Conservation (phyloP, 768 basidiomycete species). For the Amanita rubescens region DNA sequence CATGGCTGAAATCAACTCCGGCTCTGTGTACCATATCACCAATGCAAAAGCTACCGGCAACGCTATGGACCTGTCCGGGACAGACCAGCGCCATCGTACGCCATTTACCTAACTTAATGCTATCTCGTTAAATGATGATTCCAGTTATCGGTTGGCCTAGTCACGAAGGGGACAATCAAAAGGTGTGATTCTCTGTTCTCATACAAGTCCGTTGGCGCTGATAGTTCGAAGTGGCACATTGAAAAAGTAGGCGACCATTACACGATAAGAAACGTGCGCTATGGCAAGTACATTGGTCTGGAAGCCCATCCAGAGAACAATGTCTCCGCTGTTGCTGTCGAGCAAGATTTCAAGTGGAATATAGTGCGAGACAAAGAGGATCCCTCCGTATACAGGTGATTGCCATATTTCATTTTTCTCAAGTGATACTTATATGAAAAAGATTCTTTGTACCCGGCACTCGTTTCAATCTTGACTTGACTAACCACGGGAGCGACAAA, state of each 20-base stretch:
- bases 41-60: constrained; percentile 1
- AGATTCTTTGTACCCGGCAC: constrained; percentile 6
- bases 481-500: background rate
- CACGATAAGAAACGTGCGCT: constrained; percentile 14
- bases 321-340: constrained; percentile 9
- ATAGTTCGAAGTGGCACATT: constrained; percentile 14
- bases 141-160: constrained; percentile 4
- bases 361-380: constrained; percentile 15
- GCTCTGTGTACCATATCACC: constrained; percentile 1
- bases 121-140: background rate
- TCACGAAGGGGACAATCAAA: constrained; percentile 7
- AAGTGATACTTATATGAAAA: background rate
- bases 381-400: constrained; percentile 14
- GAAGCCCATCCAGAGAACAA: constrained; percentile 3
- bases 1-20: background rate
- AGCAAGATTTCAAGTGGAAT: constrained; percentile 9
- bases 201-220: background rate
- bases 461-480: constrained; percentile 6
- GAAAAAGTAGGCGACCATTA: constrained; percentile 11
- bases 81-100: background rate
- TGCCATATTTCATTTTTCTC: background rate
- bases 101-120: background rate
- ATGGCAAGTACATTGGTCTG: constrained; percentile 14
- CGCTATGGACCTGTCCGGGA: constrained; percentile 3
- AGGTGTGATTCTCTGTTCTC: background rate